A percentile compares a stretch with the other conserved stretches of the same genome.
These are phyloP conservation scores for Rosa lucieae DNA, from an alignment of 306 rosid genomes.

Conservation along the genomic window DNA sequence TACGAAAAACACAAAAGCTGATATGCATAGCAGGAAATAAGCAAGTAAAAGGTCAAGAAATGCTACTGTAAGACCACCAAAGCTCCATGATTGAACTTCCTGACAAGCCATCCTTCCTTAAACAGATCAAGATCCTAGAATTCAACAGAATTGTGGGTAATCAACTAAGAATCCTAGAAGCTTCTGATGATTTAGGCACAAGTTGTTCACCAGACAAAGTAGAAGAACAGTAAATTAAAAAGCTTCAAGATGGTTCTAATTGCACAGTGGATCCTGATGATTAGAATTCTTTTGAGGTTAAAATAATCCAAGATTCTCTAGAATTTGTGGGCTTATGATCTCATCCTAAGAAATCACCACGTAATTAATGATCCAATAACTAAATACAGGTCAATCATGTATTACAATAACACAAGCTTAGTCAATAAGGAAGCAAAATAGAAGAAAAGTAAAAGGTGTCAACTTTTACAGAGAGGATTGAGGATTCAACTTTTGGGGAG, in stretches of 20 bases:
- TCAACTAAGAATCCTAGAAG: conserved; percentile 20
- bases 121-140: conserved; percentile 34
- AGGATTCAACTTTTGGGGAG: background rate
- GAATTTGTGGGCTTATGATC: background rate
- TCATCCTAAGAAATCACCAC: background rate
- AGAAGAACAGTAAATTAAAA: background rate
- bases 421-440: conserved; percentile 10
- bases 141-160: conserved; percentile 11
- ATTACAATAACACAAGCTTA: conserved; percentile 1
- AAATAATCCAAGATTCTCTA: conserved; percentile 7
- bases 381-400: conserved; percentile 7
- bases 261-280: background rate
- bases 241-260: background rate
- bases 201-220: background rate
- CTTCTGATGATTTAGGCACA: background rate
- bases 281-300: background rate
- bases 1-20: conserved; percentile 53
- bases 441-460: background rate
- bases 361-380: background rate
- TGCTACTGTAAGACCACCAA: conserved; percentile 59
- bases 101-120: conserved; percentile 41
- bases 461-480: background rate
- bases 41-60: conserved; percentile 65
- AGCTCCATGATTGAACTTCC: conserved; percentile 62
- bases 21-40: conserved; percentile 63